These are phyloP conservation scores for Fusarium brevicatenulatum DNA, from an alignment of 2,329 filamentous ascomycete genomes.

Conservation along the genomic window DNA sequence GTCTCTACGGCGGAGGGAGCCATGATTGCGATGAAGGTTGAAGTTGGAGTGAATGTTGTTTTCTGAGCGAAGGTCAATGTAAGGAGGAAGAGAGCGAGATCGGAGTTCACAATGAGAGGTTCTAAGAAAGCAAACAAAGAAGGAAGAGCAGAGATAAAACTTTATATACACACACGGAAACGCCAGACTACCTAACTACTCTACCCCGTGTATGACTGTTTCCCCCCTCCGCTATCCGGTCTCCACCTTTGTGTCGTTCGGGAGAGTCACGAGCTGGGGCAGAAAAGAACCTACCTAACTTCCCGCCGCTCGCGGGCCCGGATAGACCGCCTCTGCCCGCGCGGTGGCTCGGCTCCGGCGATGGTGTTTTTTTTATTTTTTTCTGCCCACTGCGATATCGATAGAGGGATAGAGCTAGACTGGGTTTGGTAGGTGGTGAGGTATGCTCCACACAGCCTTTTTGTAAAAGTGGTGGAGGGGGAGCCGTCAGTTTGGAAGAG, in stretches of 20 bases:
- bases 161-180: conserved; percentile 20
- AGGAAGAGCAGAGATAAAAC: not conserved
- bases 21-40: conserved; percentile 45
- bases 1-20: conserved; percentile 59
- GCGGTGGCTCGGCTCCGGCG: conserved; percentile 38
- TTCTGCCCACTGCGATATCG: not conserved
- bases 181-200: not conserved
- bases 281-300: not conserved
- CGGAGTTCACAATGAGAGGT: not conserved
- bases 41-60: not conserved
- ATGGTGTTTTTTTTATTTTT: not conserved
- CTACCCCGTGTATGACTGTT: not conserved
- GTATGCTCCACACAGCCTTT: conserved; percentile 8
- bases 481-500: conserved; percentile 5
- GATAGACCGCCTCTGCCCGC: conserved; percentile 45
- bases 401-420: not conserved
- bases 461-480: not conserved
- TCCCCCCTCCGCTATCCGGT: not conserved
- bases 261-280: conserved; percentile 12
- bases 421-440: conserved; percentile 6
- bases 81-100: conserved; percentile 2
- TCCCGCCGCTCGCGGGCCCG: conserved; percentile 24
- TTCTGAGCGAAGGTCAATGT: not conserved
- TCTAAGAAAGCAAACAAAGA: not conserved
- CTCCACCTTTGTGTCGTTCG: conserved; percentile 15